Base-by-base conservation (phyloP, 75 land plant species). In the Ceratopteris richardii region DNA sequence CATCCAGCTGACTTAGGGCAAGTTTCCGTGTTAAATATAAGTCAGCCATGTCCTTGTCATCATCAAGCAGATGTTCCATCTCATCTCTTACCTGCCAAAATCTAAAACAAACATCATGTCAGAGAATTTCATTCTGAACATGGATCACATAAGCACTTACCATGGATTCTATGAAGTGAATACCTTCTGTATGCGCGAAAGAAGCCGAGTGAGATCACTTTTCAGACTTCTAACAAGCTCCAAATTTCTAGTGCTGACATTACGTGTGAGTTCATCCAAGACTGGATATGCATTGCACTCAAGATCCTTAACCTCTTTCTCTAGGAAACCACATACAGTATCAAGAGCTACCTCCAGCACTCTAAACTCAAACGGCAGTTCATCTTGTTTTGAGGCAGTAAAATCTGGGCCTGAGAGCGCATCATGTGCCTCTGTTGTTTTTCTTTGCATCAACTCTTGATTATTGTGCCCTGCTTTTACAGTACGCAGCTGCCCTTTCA, bases 291-390 rank as follows among this genome's bases (percentile, higher is more conserved):
- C 99, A 44, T 65, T 71, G 41, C 52, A 74, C 63, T 86, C 97
- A 27, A 95, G 81, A 16, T 86, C 88, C 22, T 75, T 67, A 27
- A 84, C 99, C 31, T 66, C 82, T 11, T 72, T 56, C 29, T 84
- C 97, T 64, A 95, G 63, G 62, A 62, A 91, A 50, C 75, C 54
- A 57, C 97, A 95, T 7, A 95, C 99, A 65, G 82, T 79, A 66
- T 95, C 99, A 50, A 95, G 64, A 30, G 97, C 99, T 44, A 84
- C 76, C 64, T 95, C 99, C 57, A 95, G 66, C 27, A 95, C 84
- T 58, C 83, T 83, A 68, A 95, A 95, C 81, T 95, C 99, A 72
- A 95, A 95, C 10, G 99, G 99, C 64, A 95, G 86, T 57, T 77
- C 88, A 51, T 58, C 65, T 4, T 67, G 71, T 52, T 25, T 52